Conservation (phyloP, 2,329 filamentous ascomycete species). For the Venturia oleaginea region DNA sequence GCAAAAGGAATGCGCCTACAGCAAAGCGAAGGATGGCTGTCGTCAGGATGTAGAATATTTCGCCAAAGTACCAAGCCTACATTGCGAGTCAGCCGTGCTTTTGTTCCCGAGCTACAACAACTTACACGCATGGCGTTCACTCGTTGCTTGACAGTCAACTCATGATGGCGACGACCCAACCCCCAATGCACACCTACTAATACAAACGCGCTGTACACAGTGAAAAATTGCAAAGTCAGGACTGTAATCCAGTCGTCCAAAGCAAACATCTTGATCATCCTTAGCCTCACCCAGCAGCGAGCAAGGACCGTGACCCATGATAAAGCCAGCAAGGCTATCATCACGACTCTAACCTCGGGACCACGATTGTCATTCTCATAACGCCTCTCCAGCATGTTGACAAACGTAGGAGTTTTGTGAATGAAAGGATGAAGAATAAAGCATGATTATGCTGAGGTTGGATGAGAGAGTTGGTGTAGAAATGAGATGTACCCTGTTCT, state of each 20-base stretch:
- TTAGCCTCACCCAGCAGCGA: constrained; percentile 7
- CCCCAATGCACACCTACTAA: constrained; percentile 4
- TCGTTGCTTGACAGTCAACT: not conserved
- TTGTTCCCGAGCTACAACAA: not conserved
- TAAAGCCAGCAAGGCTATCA: constrained; percentile 4
- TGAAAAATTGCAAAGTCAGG: constrained; percentile 8
- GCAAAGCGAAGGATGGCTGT: constrained; percentile 8
- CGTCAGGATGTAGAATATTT: constrained; percentile 13
- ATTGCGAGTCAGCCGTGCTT: not conserved
- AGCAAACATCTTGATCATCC: constrained; percentile 12
- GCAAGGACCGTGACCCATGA: constrained; percentile 7
- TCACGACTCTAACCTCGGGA: not conserved
- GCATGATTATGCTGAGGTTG: not conserved
- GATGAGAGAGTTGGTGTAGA: not conserved
- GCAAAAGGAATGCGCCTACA: constrained; percentile 11
- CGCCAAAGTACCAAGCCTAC: constrained; percentile 13
- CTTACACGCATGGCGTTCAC: constrained; percentile 11
- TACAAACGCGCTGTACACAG: not conserved
- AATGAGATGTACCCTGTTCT: not conserved
- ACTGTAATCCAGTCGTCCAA: constrained; percentile 14
- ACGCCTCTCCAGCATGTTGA: not conserved
- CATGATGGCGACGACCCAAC: not conserved
- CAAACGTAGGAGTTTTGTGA: not conserved
- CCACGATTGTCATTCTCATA: constrained; percentile 2
- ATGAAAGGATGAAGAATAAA: not conserved